Evolutionary conservation across 1,284 basidiomycete species (phyloP).

Genomic region (Cystobasidium slooffiae): DNA sequence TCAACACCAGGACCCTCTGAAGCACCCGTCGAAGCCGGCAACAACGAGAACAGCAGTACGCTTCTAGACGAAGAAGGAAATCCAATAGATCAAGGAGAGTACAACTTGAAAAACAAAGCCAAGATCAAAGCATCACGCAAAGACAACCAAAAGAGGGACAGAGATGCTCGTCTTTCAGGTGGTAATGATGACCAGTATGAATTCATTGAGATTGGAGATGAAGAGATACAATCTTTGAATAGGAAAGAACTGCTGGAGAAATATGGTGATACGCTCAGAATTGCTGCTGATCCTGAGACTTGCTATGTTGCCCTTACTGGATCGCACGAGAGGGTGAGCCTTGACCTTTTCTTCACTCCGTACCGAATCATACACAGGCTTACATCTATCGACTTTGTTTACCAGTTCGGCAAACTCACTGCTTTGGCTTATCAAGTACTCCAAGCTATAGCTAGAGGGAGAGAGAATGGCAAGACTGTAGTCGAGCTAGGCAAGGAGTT

Average conservation of each 20-base stretch:
- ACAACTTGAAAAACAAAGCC: constrained; percentile 37
- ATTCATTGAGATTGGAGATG: constrained; percentile 11
- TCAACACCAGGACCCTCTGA: constrained; percentile 54
- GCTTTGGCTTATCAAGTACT: constrained; percentile 81
- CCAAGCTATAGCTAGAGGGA: constrained; percentile 78
- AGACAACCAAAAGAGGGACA: neutral
- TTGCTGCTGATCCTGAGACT: constrained; percentile 73
- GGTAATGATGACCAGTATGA: constrained; percentile 1
- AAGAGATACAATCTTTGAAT: constrained; percentile 50
- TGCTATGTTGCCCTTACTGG: constrained; percentile 80
- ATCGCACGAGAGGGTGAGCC: constrained; percentile 71
- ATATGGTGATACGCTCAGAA: constrained; percentile 64
- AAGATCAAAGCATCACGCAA: constrained; percentile 17
- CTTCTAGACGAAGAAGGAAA: constrained; percentile 13
- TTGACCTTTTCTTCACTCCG: neutral
- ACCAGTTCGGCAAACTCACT: constrained; percentile 73
- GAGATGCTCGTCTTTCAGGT: constrained; percentile 42
- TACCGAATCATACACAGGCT: neutral
- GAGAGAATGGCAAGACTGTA: constrained; percentile 75
- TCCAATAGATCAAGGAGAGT: constrained; percentile 9
- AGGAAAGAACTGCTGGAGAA: constrained; percentile 60
- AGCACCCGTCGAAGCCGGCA: constrained; percentile 67
- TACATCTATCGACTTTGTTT: constrained; percentile 11
- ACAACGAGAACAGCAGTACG: constrained; percentile 63
- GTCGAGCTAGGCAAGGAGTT: constrained; percentile 75